These are phyloP conservation scores for Ophiostoma piceae DNA, from an alignment of 2,329 filamentous ascomycete species.

Conservation along the genomic window DNA sequence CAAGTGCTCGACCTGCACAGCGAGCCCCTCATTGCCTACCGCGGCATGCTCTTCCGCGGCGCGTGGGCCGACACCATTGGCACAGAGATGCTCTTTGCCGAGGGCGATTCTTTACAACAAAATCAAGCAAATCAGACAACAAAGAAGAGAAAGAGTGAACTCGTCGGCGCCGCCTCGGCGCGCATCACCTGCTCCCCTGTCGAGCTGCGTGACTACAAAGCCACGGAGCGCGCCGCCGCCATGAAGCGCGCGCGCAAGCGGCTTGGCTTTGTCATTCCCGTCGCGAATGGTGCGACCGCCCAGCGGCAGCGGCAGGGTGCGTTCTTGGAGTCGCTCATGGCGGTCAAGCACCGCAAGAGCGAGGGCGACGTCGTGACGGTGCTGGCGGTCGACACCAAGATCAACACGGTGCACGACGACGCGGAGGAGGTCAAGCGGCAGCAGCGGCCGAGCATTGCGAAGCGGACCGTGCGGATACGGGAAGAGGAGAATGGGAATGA, in stretches of 20 bases:
- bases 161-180: constrained; percentile 32
- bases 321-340: constrained; percentile 30
- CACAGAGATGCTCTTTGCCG: constrained; percentile 71
- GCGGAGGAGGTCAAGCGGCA: constrained; percentile 17
- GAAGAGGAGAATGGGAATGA: background rate
- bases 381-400: constrained; percentile 24
- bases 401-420: constrained; percentile 21
- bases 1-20: constrained; percentile 83
- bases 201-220: constrained; percentile 23
- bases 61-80: constrained; percentile 79
- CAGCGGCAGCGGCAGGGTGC: constrained; percentile 27
- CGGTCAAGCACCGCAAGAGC: constrained; percentile 27
- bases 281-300: constrained; percentile 23
- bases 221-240: background rate
- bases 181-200: constrained; percentile 26
- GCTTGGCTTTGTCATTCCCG: constrained; percentile 27
- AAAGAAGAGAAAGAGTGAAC: constrained; percentile 7
- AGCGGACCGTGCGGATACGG: constrained; percentile 16
- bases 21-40: constrained; percentile 74
- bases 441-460: constrained; percentile 12
- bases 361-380: constrained; percentile 30
- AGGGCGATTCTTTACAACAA: constrained; percentile 19
- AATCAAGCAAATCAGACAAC: background rate
- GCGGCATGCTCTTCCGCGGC: constrained; percentile 71
- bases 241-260: constrained; percentile 18